Percentiles rank a stretch among this genome's conserved stretches.
Conservation (phyloP, 202 grass and related monocot species). For the Hordeum pubiflorum region DNA sequence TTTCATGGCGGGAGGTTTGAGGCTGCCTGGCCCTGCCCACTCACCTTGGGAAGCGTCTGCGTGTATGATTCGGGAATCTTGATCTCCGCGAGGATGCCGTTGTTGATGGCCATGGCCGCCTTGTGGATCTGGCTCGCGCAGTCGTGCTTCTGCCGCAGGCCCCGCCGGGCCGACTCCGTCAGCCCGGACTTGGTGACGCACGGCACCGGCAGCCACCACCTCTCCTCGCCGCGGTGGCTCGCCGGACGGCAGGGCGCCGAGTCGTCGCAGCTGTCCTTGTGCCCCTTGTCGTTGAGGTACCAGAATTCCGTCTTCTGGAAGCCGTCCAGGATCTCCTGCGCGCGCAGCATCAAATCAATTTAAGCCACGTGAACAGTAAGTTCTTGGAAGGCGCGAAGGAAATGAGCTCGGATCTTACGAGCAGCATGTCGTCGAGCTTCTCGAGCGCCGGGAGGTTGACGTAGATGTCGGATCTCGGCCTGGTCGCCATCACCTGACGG, state of each 20-base stretch:
- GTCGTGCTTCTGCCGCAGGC: slow-evolving; percentile 74
- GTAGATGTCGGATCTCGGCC: slow-evolving; percentile 70
- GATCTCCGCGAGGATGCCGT: slow-evolving; percentile 56
- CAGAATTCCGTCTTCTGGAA: slow-evolving; percentile 91
- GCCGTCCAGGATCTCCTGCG: slow-evolving; percentile 71
- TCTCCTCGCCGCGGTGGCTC: slow-evolving; percentile 47
- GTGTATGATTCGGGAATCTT: slow-evolving; percentile 69
- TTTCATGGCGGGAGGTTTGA: not conserved
- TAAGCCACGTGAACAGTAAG: not conserved
- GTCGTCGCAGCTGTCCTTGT: slow-evolving; percentile 19
- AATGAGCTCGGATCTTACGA: slow-evolving; percentile 38
- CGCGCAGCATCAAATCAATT: not conserved
- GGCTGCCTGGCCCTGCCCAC: not conserved
- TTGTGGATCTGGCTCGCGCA: slow-evolving; percentile 92
- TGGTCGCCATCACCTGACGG: slow-evolving; percentile 62
- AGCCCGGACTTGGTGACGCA: slow-evolving; percentile 63
- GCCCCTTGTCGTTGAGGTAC: slow-evolving; percentile 67
- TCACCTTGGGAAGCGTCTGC: slow-evolving; percentile 69
- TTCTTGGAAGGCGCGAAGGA: not conserved
- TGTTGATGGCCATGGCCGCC: slow-evolving; percentile 93
- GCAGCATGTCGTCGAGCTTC: slow-evolving; percentile 83
- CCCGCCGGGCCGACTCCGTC: slow-evolving; percentile 45
- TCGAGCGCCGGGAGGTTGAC: slow-evolving; percentile 84
- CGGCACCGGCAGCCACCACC: slow-evolving; percentile 92
- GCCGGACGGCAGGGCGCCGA: slow-evolving; percentile 30